phyloP scores from a whole-genome alignment of 257 asterid genomes.

The Parsonsia alboflavescens region DNA sequence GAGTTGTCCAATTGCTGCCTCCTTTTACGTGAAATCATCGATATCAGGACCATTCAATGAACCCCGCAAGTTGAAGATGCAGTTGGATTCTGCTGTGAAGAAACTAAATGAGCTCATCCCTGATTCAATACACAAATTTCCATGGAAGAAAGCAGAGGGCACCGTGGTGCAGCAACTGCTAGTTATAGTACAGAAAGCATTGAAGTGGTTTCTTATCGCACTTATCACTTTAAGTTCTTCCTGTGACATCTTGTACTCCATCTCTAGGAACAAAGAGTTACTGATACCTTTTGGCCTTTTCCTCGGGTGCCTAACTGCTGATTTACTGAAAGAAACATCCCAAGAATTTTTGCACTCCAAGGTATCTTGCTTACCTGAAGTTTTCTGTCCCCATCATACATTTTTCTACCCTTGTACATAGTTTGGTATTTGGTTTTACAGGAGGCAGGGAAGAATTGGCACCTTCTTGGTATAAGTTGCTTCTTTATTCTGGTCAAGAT shows the following conservation, averaged over 20 bases:
- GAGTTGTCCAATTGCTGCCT: conserved; percentile 25
- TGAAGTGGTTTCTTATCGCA: conserved; percentile 52
- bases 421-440: conserved; percentile 25
- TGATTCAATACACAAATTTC: conserved; percentile 42
- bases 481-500: conserved; percentile 44
- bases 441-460: conserved; percentile 33
- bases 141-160: conserved; percentile 54
- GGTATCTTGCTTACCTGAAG: conserved; percentile 26
- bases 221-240: conserved; percentile 29
- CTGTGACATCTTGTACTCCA: conserved; percentile 39
- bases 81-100: conserved; percentile 25
- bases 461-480: conserved; percentile 38
- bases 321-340: conserved; percentile 42
- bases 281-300: conserved; percentile 56
- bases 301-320: conserved; percentile 38
- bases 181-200: conserved; percentile 36
- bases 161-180: conserved; percentile 33
- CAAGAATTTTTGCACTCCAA: conserved; percentile 32
- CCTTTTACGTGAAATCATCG: conserved; percentile 30
- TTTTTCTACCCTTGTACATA: not conserved
- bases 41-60: conserved; percentile 29
- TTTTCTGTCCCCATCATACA: not conserved
- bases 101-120: conserved; percentile 37
- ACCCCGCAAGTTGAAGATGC: conserved; percentile 30
- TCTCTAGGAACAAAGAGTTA: conserved; percentile 56